Percentiles rank a stretch among this genome's conserved stretches.
phyloP scores from a whole-genome alignment of 2,329 filamentous ascomycete genomes.

The Geosmithia flava region DNA sequence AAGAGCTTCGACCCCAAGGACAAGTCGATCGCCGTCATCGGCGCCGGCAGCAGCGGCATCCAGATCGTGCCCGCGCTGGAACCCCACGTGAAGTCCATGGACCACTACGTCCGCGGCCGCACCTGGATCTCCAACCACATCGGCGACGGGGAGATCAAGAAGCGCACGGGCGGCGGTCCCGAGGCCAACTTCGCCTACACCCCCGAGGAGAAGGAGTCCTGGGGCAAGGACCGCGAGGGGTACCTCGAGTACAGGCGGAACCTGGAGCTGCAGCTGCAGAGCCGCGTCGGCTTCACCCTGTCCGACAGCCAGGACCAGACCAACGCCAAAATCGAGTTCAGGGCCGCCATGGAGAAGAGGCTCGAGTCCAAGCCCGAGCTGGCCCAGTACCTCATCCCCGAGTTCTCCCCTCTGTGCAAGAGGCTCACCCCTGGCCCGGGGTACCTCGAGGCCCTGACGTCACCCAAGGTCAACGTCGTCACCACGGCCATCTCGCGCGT shows the following conservation, averaged over 20 bases:
- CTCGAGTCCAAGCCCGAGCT: constrained; percentile 3
- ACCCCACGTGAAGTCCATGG: constrained; percentile 21
- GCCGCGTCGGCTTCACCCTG: not conserved
- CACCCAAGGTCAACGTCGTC: constrained; percentile 36
- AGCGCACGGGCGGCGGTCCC: not conserved
- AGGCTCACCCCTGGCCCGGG: constrained; percentile 32
- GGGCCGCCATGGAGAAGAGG: constrained; percentile 26
- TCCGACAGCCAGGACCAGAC: constrained; percentile 21
- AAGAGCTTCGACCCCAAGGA: constrained; percentile 22
- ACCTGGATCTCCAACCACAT: constrained; percentile 16
- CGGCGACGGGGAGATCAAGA: constrained; percentile 7
- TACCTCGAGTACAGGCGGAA: not conserved
- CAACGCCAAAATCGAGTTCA: constrained; percentile 24
- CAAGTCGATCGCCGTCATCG: constrained; percentile 39
- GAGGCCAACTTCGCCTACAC: not conserved
- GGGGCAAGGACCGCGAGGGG: constrained; percentile 10
- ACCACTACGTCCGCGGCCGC: constrained; percentile 14
- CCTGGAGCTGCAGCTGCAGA: not conserved
- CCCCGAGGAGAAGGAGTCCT: not conserved
- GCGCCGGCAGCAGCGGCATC: constrained; percentile 38
- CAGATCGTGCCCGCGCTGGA: constrained; percentile 32
- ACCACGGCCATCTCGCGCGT: constrained; percentile 26
- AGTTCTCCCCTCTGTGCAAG: constrained; percentile 22
- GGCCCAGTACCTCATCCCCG: constrained; percentile 31
- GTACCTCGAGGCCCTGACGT: constrained; percentile 30